phyloP scores from a whole-genome alignment of 768 basidiomycete species.

The Phanerodontia chrysosporium region DNA sequence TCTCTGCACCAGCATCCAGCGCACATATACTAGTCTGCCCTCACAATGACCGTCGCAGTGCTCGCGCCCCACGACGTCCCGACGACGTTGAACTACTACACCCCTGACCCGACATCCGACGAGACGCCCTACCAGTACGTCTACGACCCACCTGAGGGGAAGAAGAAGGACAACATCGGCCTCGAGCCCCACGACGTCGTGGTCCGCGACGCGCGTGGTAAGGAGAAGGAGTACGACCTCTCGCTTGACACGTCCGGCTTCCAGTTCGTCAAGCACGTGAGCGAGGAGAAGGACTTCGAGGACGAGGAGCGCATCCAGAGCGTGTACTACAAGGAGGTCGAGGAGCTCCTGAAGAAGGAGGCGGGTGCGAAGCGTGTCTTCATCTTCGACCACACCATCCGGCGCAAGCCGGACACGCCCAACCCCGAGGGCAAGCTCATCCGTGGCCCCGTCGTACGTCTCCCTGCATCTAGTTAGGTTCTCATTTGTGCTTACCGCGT shows the following conservation, averaged over 20 bases:
- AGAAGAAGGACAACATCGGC: slow-evolving; percentile 27
- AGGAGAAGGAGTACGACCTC: slow-evolving; percentile 21
- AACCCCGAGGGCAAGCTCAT: neutral
- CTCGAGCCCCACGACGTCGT: slow-evolving; percentile 22
- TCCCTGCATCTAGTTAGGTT: too few species aligned
- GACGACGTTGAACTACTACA: slow-evolving; percentile 35
- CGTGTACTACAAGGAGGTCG: slow-evolving; percentile 39
- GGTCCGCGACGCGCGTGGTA: slow-evolving; percentile 29
- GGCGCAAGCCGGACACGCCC: slow-evolving; percentile 17
- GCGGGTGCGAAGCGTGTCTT: slow-evolving; percentile 35
- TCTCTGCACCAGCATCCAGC: too few species aligned
- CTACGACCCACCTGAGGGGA: slow-evolving; percentile 18
- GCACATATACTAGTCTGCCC: too few species aligned
- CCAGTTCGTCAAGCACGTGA: slow-evolving; percentile 30
- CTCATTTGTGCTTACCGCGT: neutral
- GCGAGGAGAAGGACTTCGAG: slow-evolving; percentile 35
- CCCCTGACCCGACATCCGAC: slow-evolving; percentile 16
- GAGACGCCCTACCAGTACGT: slow-evolving; percentile 33
- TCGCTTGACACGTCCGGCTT: slow-evolving; percentile 42
- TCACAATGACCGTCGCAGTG: slow-evolving; percentile 17
- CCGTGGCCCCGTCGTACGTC: slow-evolving; percentile 32
- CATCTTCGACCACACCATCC: slow-evolving; percentile 43
- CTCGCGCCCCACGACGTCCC: slow-evolving; percentile 32
- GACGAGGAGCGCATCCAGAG: slow-evolving; percentile 35
- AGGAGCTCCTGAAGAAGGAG: slow-evolving; percentile 36